Base-by-base conservation (phyloP, 257 asterid species). In the Salvia rosmarinus region DNA sequence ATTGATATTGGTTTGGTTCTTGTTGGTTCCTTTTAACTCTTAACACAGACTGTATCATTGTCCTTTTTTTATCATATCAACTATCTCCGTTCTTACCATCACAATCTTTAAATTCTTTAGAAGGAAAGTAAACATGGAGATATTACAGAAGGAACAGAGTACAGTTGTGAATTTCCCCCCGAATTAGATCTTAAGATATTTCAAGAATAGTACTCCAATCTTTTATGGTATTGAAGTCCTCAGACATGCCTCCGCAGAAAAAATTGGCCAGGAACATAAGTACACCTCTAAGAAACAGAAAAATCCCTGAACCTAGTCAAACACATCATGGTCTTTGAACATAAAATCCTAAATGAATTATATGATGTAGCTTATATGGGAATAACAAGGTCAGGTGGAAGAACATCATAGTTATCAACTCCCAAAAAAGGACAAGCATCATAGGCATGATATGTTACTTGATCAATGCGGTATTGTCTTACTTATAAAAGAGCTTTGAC, bases 251-350 rank as follows among this genome's bases (percentile, higher is more conserved):
- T 20, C 21, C 46, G 28, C 52, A 13, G 42, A 34, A 68, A 25
- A 51, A 34, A 68, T 10, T 17, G 30, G 30, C 60, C 28, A 47
- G 46, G 52, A 17, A 67, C 63, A 34, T 2, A 35, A 68, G 25
- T 14, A 6, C 54, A 68, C 20, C 12, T 21, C 9, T 25, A 47
- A 46, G 52, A 37, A 37, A 35, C 23, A 46, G 23, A 14, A 34
- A 52, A 66, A 17, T 23, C 39, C 9, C 35, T 35, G 35, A 68
- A 51, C 37, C 20, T 50, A 52, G 63, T 19, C 20, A 68, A 68
- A 68, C 55, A 17, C 19, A 0, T 47, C 35, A 25, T n/a, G 71
- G 39, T 30, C 47, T 47, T 50, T 19, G 20, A 11, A 16, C 42
- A 5, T 25, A 23, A 30, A 32, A 46, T 9, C 56, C 25, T 9